Evolutionary conservation across 2,329 filamentous ascomycete genomes (phyloP).

Genomic region (Ampelomyces quisqualis): DNA sequence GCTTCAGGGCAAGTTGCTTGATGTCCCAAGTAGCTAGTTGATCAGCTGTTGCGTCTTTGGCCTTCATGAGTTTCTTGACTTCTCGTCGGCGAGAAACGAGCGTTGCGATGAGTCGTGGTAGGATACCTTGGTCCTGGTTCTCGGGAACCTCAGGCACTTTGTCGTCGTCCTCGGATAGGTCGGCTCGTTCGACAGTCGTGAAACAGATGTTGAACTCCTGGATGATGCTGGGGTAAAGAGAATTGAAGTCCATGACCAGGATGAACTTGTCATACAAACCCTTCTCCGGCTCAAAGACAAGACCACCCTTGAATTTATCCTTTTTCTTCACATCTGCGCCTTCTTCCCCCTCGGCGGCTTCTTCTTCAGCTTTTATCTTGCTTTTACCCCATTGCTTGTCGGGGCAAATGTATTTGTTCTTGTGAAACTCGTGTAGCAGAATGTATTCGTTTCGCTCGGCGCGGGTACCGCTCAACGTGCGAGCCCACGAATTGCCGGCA

Average conservation of each 20-base stretch:
- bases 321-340: slow-evolving; percentile 84
- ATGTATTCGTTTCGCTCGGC: slow-evolving; percentile 99
- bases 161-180: slow-evolving; percentile 76
- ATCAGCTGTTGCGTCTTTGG: slow-evolving; percentile 80
- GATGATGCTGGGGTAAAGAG: slow-evolving; percentile 95
- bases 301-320: slow-evolving; percentile 97
- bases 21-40: slow-evolving; percentile 96
- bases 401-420: slow-evolving; percentile 96
- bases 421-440: slow-evolving; percentile 92
- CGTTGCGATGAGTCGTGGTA: slow-evolving; percentile 87
- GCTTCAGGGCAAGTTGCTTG: slow-evolving; percentile 92
- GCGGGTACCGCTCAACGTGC: slow-evolving; percentile 90
- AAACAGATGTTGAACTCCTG: slow-evolving; percentile 99
- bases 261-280: slow-evolving; percentile 98
- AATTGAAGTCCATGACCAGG: slow-evolving; percentile 99
- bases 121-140: slow-evolving; percentile 76
- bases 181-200: slow-evolving; percentile 83
- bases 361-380: slow-evolving; percentile 71
- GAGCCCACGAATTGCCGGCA: slow-evolving; percentile 96
- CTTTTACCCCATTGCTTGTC: slow-evolving; percentile 86
- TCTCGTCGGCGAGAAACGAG: slow-evolving; percentile 85
- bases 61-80: slow-evolving; percentile 97
- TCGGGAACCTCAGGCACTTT: slow-evolving; percentile 82
- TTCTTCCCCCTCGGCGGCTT: slow-evolving; percentile 68
- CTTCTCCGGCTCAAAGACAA: slow-evolving; percentile 97